Evolutionary conservation across 208 protist species (phyloP).

Genomic region (Trypanosoma rangeli): DNA sequence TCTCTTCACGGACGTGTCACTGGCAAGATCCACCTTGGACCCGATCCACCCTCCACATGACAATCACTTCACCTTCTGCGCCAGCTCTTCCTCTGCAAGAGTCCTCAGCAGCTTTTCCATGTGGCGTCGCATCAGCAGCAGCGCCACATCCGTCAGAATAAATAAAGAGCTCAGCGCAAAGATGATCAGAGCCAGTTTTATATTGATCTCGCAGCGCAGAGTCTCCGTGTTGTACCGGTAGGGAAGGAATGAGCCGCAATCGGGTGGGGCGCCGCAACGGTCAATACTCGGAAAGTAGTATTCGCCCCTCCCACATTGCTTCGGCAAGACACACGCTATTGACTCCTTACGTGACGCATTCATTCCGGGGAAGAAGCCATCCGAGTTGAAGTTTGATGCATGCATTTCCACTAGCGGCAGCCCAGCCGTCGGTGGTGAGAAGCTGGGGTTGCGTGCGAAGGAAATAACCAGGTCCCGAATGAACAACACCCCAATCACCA

Average conservation of each 20-base stretch:
- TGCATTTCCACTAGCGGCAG: not conserved
- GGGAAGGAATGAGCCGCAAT: slow-evolving; percentile 33
- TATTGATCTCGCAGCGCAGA: slow-evolving; percentile 38
- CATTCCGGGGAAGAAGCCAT: not conserved
- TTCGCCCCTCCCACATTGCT: slow-evolving; percentile 28
- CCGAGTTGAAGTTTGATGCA: slow-evolving; percentile 2
- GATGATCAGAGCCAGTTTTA: slow-evolving; percentile 24
- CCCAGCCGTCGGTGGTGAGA: not conserved
- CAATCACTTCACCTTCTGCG: slow-evolving; percentile 30
- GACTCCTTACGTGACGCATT: not conserved
- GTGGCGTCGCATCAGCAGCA: slow-evolving; percentile 37
- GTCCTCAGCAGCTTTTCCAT: slow-evolving; percentile 35
- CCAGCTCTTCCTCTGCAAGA: slow-evolving; percentile 36
- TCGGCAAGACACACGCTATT: slow-evolving; percentile 16
- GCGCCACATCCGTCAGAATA: slow-evolving; percentile 34
- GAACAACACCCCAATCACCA: slow-evolving; percentile 52
- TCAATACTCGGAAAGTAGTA: slow-evolving; percentile 51
- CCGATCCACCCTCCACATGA: not conserved
- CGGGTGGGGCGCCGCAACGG: slow-evolving; percentile 32
- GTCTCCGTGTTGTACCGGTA: slow-evolving; percentile 46
- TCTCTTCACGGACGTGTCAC: too few species aligned
- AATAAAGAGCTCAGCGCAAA: slow-evolving; percentile 30
- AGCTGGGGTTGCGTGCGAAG: slow-evolving; percentile 26
- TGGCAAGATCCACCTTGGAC: too few species aligned
- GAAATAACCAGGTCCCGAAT: slow-evolving; percentile 43